Percentiles rank a stretch among this genome's conserved stretches.
phyloP scores from a whole-genome alignment of 805 yeast species.

The Yamadazyma olivae region DNA sequence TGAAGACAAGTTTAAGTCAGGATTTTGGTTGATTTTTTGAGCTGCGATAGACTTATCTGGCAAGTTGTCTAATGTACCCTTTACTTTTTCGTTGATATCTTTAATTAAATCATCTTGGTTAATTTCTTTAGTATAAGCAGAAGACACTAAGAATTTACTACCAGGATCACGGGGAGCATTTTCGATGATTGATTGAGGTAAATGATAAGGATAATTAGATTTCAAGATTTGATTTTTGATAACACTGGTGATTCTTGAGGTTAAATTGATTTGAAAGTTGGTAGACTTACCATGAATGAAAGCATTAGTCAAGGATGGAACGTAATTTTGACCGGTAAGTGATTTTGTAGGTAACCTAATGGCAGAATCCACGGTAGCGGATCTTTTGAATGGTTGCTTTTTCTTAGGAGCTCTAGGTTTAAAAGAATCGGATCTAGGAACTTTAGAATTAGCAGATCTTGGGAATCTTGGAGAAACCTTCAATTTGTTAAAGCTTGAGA shows the following conservation, averaged over 20 bases:
- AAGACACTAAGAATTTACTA: constrained; percentile 31
- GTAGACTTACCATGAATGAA: constrained; percentile 40
- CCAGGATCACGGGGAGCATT: constrained; percentile 14
- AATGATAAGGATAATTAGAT: constrained; percentile 39
- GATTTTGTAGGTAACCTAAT: constrained; percentile 7
- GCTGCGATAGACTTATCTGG: constrained; percentile 6
- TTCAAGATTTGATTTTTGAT: constrained; percentile 35
- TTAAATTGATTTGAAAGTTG: constrained; percentile 21
- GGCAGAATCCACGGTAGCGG: constrained; percentile 4
- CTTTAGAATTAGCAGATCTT: constrained; percentile 1
- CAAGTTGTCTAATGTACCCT: constrained; percentile 24
- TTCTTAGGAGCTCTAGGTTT: constrained; percentile 4
- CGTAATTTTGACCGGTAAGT: constrained; percentile 4
- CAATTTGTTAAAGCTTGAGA: constrained; percentile 1
- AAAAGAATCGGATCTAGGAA: neutral
- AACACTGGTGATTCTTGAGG: constrained; percentile 38
- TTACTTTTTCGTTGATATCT: constrained; percentile 28
- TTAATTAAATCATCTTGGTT: constrained; percentile 18
- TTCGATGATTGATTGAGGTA: constrained; percentile 33
- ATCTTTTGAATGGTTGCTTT: constrained; percentile 4
- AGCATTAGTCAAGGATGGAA: constrained; percentile 15
- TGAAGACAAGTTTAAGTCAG: constrained; percentile 21
- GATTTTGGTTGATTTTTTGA: constrained; percentile 21
- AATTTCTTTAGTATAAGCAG: constrained; percentile 21
- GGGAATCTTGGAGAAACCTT: constrained; percentile 7